Base-by-base conservation (phyloP, 805 yeast species). In the Saccharomycopsis synnaedendra region DNA sequence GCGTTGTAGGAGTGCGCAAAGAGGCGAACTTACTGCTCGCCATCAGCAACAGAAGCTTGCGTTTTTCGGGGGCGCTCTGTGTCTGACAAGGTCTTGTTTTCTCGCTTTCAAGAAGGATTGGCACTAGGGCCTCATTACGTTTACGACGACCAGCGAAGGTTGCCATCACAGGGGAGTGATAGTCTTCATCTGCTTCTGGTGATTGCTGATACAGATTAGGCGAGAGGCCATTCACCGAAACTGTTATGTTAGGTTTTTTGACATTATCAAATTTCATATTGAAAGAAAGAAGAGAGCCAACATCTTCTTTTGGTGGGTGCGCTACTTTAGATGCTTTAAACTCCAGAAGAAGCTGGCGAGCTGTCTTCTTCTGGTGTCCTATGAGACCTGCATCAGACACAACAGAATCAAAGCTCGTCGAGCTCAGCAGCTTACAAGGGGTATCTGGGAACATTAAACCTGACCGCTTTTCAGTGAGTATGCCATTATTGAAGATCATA, bases 1-100 rank as follows among this genome's bases (percentile, higher is more conserved):
- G 52, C 33, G 55, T 52, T 5, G 53, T 49, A 3, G 53, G 54
- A 10, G 55, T 51, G n/a, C 42, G 37, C 32, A 51, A 35, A 11
- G 36, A 19, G 10, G 34, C 3, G 7, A 37, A 19, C 28, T 32
- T 44, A 8, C 36, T n/a, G n/a, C 36, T 32, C 28, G 38, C n/a
- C 27, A 11, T 9, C n/a, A n/a, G 28, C 30, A 27, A 11, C 32
- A n/a, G 28, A 10, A 33, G 28, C 35, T 32, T 27, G 11, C 34
- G 8, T 41, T 41, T 32, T 19, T 10, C 19, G 19, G 19, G 19
- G 19, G 19, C 19, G 19, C 19, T 19, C 36, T 9, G 36, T 34
- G n/a, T 34, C n/a, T 34, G 5, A 2, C 5, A n/a, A 31, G 45
- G n/a, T 27, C 29, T 38, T 28, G 11, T 38, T 37, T 19, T 27